These are phyloP conservation scores for Barnettozyma salicaria DNA, from an alignment of 805 yeast species.

Conservation along the genomic window DNA sequence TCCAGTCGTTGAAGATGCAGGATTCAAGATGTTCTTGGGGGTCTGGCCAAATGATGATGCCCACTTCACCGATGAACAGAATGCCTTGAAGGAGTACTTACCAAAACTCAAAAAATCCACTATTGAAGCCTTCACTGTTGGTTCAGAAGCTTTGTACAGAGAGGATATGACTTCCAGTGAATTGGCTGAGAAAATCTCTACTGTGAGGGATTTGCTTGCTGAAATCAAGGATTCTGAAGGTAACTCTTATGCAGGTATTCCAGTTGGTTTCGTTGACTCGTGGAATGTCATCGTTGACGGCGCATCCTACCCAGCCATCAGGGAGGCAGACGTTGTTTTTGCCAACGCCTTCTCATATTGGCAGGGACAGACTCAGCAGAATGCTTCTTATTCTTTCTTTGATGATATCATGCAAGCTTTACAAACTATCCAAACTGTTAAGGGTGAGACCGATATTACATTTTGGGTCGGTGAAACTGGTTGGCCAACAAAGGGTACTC, in stretches of 20 bases:
- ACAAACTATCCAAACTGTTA: conserved; percentile 76
- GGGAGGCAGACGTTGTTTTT: conserved; percentile 78
- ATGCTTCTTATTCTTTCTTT: conserved; percentile 86
- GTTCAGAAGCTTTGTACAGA: conserved; percentile 95
- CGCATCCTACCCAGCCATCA: conserved; percentile 59
- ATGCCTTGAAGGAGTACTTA: conserved; percentile 62
- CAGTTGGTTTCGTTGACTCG: conserved; percentile 92
- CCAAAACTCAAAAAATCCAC: conserved; percentile 66
- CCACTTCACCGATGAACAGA: conserved; percentile 69
- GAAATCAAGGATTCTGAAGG: conserved; percentile 76
- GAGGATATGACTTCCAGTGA: conserved; percentile 70
- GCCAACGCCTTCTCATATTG: conserved; percentile 98
- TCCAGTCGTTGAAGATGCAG: conserved; percentile 77
- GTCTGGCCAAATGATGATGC: conserved; percentile 90
- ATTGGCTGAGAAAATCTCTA: conserved; percentile 62
- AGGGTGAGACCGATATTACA: conserved; percentile 79
- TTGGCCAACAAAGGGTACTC: conserved; percentile 87
- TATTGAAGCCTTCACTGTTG: conserved; percentile 77
- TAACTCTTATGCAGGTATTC: conserved; percentile 58
- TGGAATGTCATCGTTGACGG: conserved; percentile 91
- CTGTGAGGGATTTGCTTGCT: conserved; percentile 52
- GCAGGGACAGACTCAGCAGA: conserved; percentile 88
- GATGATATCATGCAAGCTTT: conserved; percentile 98
- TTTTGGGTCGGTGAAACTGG: conserved; percentile 99
- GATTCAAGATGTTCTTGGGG: conserved; percentile 75